Conservation (phyloP, 2,329 filamentous ascomycete genomes). For the Xylogone sp. region DNA sequence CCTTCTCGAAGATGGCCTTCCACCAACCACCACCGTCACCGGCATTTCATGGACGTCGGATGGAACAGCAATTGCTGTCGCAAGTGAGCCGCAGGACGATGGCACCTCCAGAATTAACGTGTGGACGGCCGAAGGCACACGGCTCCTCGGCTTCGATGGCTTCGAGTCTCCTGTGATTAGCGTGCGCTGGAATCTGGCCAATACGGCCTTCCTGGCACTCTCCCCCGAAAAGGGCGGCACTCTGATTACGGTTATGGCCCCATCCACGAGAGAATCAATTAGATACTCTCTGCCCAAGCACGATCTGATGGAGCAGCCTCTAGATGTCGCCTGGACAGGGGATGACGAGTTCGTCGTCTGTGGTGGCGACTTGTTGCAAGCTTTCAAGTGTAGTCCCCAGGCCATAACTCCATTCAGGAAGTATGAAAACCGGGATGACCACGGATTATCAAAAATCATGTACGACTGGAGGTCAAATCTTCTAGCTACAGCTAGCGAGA, state of each 20-base stretch:
- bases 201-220: slow-evolving; percentile 52
- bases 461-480: slow-evolving; percentile 52
- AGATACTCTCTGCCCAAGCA: slow-evolving; percentile 47
- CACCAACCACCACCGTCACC: slow-evolving; percentile 50
- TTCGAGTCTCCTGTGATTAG: slow-evolving; percentile 60
- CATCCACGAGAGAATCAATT: slow-evolving; percentile 18
- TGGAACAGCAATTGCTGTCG: slow-evolving; percentile 53
- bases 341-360: slow-evolving; percentile 56
- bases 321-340: slow-evolving; percentile 59
- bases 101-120: slow-evolving; percentile 49
- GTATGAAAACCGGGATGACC: slow-evolving; percentile 50
- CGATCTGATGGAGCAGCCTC: slow-evolving; percentile 44
- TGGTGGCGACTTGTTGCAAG: slow-evolving; percentile 50
- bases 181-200: slow-evolving; percentile 56
- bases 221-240: slow-evolving; percentile 50
- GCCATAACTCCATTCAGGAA: slow-evolving; percentile 43
- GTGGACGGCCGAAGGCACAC: slow-evolving; percentile 50
- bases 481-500: slow-evolving; percentile 56
- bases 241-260: slow-evolving; percentile 49
- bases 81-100: slow-evolving; percentile 47
- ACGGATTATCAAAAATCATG: slow-evolving; percentile 51
- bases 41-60: slow-evolving; percentile 59
- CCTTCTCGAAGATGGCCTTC: slow-evolving; percentile 50
- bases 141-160: slow-evolving; percentile 50
- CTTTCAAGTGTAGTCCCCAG: slow-evolving; percentile 43